Evolutionary conservation across 2,329 filamentous ascomycete species (phyloP), one percentile per base, ranked within the genome.

Genomic region (Mollisia scopiformis): DNA sequence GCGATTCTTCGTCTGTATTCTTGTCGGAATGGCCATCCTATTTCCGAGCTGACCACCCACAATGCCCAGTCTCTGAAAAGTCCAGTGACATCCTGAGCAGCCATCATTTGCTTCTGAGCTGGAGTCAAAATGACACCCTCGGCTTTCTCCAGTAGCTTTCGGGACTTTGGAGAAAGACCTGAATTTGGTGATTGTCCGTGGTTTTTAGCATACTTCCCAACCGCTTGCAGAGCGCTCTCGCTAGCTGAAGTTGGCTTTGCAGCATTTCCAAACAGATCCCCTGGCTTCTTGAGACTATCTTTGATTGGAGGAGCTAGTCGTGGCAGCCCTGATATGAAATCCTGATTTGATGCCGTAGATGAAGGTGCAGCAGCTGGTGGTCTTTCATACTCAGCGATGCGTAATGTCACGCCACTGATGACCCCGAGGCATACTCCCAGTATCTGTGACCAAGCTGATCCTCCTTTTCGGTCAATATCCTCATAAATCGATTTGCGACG

Each of bases 391-490:
- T 82, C 79, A 5, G 53, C 88, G 52, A 97, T 87, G 49, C 91
- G 87, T 7, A 76, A 76, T 59, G 87, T 85, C 53, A 97, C 84
- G 11, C 80, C 80, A 66, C 86, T 85, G 54, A 97, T 81, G 19
- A 90, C 82, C 13, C 85, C 83, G 19, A 94, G 81, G 69, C 91
- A 93, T 6, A 88, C 78, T 19, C 80, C 78, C 63, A 88, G 87
- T 51, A 96, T 83, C 69, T 97, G 92, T 8, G 87, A 86, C 91
- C 92, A 97, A 66, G 91, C 88, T 0, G 91, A 84, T 0, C 90
- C 92, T 47, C 89, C 90, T 57, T 86, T 86, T 62, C 93, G 89
- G 68, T 96, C 92, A 63, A 97, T 91, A 68, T 98, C 94, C 60
- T 88, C 86, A 75, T 91, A 97, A 58, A 98, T 92, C 21, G 87